Percentiles rank a stretch among this genome's conserved stretches.
These are phyloP conservation scores for Ricinus communis DNA, from an alignment of 345 rosid genomes.

Conservation along the genomic window DNA sequence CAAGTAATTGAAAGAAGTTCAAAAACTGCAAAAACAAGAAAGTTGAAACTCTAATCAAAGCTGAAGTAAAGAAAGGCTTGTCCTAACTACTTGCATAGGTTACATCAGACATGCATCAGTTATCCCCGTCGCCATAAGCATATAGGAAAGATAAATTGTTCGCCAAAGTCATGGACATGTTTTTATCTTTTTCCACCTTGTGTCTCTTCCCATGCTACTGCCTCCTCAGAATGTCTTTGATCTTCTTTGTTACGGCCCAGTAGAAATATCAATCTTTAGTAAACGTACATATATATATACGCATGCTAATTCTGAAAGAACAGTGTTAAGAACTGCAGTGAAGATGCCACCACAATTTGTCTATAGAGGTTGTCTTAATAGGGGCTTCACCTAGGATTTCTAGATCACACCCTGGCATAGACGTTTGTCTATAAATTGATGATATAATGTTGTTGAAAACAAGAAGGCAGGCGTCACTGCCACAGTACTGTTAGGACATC, in stretches of 20 bases:
- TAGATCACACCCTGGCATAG: too few relatives aligned
- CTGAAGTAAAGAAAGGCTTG: not conserved
- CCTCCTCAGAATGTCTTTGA: too few relatives aligned
- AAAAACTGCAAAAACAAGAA: constrained; percentile 14
- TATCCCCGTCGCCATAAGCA: not conserved
- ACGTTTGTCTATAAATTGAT: too few relatives aligned
- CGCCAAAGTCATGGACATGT: not conserved
- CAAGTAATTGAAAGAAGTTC: constrained; percentile 4
- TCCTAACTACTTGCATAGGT: constrained; percentile 4
- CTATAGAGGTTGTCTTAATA: too few relatives aligned
- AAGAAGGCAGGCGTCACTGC: not conserved
- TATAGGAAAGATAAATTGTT: not conserved
- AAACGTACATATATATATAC: too few relatives aligned
- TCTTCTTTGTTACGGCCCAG: too few relatives aligned
- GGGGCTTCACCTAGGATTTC: too few relatives aligned
- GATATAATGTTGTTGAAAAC: not conserved
- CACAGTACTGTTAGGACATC: not conserved
- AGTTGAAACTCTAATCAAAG: not conserved
- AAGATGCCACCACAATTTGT: too few relatives aligned
- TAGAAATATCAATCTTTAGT: too few relatives aligned
- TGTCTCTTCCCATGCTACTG: not conserved
- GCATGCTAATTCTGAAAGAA: too few relatives aligned
- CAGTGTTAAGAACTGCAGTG: too few relatives aligned
- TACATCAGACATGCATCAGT: not conserved
- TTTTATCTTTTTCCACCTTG: not conserved